phyloP scores from a whole-genome alignment of 768 basidiomycete genomes.

The Suillus spraguei region DNA sequence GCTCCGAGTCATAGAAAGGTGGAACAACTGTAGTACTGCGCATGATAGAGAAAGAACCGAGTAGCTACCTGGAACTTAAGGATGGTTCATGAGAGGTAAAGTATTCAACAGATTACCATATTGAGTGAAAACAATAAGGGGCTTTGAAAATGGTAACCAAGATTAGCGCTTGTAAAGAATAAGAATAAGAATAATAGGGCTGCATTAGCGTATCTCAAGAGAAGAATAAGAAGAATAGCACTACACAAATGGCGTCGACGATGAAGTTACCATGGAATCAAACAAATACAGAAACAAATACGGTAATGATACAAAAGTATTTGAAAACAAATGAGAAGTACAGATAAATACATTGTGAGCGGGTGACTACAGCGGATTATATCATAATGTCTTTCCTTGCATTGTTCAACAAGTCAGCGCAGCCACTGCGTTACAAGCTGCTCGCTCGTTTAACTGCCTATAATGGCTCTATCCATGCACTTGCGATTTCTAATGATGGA shows the following conservation, averaged over 20 bases:
- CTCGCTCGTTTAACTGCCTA: slow-evolving; percentile 5
- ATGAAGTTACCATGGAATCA: background rate
- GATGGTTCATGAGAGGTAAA: background rate
- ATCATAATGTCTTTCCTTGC: background rate
- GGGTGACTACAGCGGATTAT: background rate
- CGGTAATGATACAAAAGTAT: background rate
- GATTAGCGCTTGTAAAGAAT: too few relatives aligned
- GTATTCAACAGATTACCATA: too few relatives aligned
- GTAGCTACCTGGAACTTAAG: background rate
- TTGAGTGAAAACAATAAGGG: too few relatives aligned
- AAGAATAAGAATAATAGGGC: too few relatives aligned
- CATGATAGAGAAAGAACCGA: slow-evolving; percentile 6
- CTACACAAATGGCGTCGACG: too few relatives aligned
- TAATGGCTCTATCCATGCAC: background rate
- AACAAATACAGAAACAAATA: too few relatives aligned
- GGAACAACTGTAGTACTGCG: background rate
- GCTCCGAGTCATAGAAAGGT: slow-evolving; percentile 6
- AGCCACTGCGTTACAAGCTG: background rate
- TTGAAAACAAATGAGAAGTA: background rate
- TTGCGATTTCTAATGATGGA: slow-evolving; percentile 10
- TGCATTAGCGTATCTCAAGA: too few relatives aligned
- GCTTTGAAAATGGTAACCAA: too few relatives aligned
- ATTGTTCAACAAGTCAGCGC: background rate
- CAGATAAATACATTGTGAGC: background rate
- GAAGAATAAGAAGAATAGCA: too few relatives aligned